phyloP scores from a whole-genome alignment of 768 basidiomycete species.

The Cystobasidiopsis lactophilus region DNA sequence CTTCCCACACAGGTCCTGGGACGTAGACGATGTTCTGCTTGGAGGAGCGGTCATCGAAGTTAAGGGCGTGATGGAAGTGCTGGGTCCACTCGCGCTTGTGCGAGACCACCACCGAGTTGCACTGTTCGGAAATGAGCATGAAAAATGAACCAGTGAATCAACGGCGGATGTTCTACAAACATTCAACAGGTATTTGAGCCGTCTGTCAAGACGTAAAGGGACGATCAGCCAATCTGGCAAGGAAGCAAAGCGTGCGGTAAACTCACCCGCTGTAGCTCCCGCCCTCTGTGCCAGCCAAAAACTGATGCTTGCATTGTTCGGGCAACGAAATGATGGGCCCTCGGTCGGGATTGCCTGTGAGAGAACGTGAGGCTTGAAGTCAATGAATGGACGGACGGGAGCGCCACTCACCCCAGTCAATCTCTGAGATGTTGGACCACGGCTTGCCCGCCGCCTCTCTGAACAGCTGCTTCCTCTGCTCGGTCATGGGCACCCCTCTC shows the following conservation, averaged over 20 bases:
- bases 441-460: constrained; percentile 1
- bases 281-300: constrained; percentile 13
- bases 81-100: constrained; percentile 16
- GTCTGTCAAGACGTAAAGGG: constrained; percentile 1
- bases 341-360: constrained; percentile 3
- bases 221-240: not conserved
- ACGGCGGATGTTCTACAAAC: not conserved
- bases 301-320: constrained; percentile 15
- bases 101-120: constrained; percentile 11
- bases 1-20: constrained; percentile 14
- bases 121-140: too few relatives aligned
- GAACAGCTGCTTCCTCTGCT: constrained; percentile 11
- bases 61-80: constrained; percentile 19
- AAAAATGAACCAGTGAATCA: not conserved
- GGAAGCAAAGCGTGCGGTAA: not conserved
- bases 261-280: not conserved
- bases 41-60: constrained; percentile 11
- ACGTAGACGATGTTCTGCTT: constrained; percentile 18
- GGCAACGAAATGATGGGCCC: constrained; percentile 8
- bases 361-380: not conserved
- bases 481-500: constrained; percentile 11
- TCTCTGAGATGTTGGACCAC: not conserved
- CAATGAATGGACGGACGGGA: not conserved
- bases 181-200: constrained; percentile 9
- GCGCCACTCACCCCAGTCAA: not conserved